Evolutionary conservation across 169 alveolate genomes (phyloP).

Genomic region (Theileria equi): DNA sequence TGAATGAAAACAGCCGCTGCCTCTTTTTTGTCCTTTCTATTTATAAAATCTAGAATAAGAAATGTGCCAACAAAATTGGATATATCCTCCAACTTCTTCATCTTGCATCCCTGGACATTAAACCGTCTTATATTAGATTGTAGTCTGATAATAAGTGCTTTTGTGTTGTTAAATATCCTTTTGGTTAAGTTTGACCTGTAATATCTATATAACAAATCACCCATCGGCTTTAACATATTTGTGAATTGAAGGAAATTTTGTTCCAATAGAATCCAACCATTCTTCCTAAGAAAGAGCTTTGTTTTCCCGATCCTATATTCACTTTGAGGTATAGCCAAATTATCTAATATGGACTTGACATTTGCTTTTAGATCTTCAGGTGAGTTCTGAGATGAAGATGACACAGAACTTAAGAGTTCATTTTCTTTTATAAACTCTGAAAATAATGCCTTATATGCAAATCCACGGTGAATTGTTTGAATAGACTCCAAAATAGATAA

Average conservation of each 20-base stretch:
- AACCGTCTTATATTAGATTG: slow-evolving; percentile 51
- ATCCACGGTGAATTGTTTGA: slow-evolving; percentile 62
- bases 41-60: slow-evolving; percentile 6
- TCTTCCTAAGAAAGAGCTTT: slow-evolving; percentile 55
- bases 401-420: slow-evolving; percentile 22
- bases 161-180: slow-evolving; percentile 11
- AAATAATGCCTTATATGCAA: slow-evolving; percentile 45
- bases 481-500: slow-evolving; percentile 60
- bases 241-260: slow-evolving; percentile 37
- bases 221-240: slow-evolving; percentile 38
- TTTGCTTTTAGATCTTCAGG: slow-evolving; percentile 7
- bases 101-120: slow-evolving; percentile 20
- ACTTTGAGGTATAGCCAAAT: slow-evolving; percentile 23
- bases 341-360: slow-evolving; percentile 12
- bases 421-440: slow-evolving; percentile 51
- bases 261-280: slow-evolving; percentile 65
- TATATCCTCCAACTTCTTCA: not conserved
- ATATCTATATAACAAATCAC: slow-evolving; percentile 19
- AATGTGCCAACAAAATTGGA: slow-evolving; percentile 40
- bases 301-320: slow-evolving; percentile 55
- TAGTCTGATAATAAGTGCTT: slow-evolving; percentile 18
- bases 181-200: slow-evolving; percentile 27
- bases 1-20: slow-evolving; percentile 32
- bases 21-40: slow-evolving; percentile 24
- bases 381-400: not conserved